phyloP scores from a whole-genome alignment of 257 asterid genomes.

The Hygrophila difformis region DNA sequence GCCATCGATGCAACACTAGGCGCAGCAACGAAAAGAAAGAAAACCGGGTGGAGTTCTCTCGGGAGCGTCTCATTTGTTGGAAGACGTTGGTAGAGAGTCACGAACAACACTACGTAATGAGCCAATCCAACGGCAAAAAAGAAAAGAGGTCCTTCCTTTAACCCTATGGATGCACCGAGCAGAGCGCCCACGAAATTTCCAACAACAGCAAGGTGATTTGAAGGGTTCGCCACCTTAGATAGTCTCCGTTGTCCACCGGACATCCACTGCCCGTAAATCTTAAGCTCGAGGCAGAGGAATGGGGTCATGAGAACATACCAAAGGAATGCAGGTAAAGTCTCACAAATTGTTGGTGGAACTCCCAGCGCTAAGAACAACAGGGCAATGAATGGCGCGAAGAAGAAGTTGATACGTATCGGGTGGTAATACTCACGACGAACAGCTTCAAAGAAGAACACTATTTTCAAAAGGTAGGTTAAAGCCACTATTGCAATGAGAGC shows the following conservation, averaged over 20 bases:
- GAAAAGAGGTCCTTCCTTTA: constrained; percentile 79
- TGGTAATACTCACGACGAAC: constrained; percentile 93
- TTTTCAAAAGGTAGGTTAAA: constrained; percentile 37
- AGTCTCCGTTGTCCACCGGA: constrained; percentile 83
- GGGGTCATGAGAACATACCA: constrained; percentile 89
- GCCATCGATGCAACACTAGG: too few species aligned
- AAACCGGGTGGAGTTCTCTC: constrained; percentile 88
- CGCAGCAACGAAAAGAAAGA: too few species aligned
- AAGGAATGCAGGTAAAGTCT: constrained; percentile 25
- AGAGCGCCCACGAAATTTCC: constrained; percentile 88
- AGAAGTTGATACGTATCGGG: constrained; percentile 84
- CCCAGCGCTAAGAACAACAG: constrained; percentile 62
- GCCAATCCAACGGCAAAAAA: constrained; percentile 90
- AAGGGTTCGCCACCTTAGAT: constrained; percentile 88
- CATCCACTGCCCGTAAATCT: constrained; percentile 97
- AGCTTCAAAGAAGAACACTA: constrained; percentile 80
- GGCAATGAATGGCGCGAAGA: constrained; percentile 85
- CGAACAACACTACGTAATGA: constrained; percentile 75
- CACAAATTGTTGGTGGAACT: constrained; percentile 40
- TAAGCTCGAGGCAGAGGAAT: constrained; percentile 51
- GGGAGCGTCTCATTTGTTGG: constrained; percentile 91
- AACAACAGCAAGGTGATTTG: constrained; percentile 65
- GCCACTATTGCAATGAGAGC: constrained; percentile 36
- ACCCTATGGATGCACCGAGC: constrained; percentile 86
- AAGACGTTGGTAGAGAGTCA: constrained; percentile 84